Evolutionary conservation across 257 asterid species (phyloP).

Genomic region (Solanum appendiculatum): DNA sequence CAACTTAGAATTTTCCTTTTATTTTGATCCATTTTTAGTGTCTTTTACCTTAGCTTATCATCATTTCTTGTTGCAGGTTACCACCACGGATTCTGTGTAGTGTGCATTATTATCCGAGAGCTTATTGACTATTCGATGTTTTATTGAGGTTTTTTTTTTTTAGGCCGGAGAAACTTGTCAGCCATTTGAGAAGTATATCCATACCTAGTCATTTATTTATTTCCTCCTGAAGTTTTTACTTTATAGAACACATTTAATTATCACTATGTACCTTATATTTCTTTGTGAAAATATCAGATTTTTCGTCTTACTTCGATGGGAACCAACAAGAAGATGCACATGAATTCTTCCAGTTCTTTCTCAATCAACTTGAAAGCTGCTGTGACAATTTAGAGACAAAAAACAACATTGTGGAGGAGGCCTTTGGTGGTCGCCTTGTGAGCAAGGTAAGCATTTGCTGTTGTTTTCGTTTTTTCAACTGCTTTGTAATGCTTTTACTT

Average conservation of each 20-base stretch:
- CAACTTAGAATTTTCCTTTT: neutral
- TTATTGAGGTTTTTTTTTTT: neutral
- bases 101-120: constrained; percentile 41
- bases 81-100: constrained; percentile 27
- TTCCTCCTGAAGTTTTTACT: too few relatives aligned
- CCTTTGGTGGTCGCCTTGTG: neutral
- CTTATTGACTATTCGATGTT: neutral
- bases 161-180: too few relatives aligned
- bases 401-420: neutral
- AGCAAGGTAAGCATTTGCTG: neutral
- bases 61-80: constrained; percentile 20
- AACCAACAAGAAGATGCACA: too few relatives aligned
- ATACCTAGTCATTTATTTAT: too few relatives aligned
- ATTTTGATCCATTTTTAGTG: neutral
- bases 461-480: too few relatives aligned
- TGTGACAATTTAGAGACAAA: neutral
- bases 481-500: neutral
- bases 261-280: neutral
- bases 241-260: too few relatives aligned
- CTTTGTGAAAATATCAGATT: too few relatives aligned
- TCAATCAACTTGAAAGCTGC: neutral
- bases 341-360: too few relatives aligned
- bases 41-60: constrained; percentile 14
- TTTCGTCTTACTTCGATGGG: too few relatives aligned
- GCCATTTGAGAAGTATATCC: too few relatives aligned